These are phyloP conservation scores for Globisporangium paroecandrum DNA, from an alignment of 352 stramenopile genomes.

Conservation along the genomic window DNA sequence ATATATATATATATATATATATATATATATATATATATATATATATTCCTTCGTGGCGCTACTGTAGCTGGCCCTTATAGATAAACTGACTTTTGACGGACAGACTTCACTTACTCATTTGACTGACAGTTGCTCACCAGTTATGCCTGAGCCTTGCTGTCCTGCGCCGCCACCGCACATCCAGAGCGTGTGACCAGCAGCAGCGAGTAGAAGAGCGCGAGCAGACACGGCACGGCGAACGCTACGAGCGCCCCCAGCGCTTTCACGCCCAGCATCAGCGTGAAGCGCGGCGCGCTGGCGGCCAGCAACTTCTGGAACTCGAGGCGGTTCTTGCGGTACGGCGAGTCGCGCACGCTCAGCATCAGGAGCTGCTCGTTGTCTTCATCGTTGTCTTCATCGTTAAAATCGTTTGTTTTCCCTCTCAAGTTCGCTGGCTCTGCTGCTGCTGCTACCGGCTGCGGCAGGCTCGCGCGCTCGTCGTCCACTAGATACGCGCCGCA, in stretches of 20 bases:
- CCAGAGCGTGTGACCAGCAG: neutral
- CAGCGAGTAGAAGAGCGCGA: conserved; percentile 11
- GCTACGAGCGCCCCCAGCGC: conserved; percentile 12
- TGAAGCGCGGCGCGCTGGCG: conserved; percentile 8
- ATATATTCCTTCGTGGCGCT: neutral
- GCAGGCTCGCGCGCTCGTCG: conserved; percentile 8
- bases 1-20: too few species aligned
- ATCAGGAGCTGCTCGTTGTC: neutral
- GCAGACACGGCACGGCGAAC: conserved; percentile 8
- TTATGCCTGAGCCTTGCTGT: neutral
- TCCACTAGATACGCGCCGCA: conserved; percentile 40
- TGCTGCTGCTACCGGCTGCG: conserved; percentile 3
- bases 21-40: neutral
- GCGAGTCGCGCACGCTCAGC: conserved; percentile 27
- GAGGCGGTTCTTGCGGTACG: conserved; percentile 58
- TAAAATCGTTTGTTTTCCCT: neutral
- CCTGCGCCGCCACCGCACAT: neutral
- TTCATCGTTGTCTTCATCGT: neutral
- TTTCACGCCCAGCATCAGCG: conserved; percentile 12
- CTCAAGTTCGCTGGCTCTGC: neutral
- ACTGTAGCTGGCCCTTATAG: neutral
- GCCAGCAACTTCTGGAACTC: conserved; percentile 36
- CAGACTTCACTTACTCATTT: neutral
- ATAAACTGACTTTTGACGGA: neutral
- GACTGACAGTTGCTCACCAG: too few species aligned